Conservation (phyloP, 192 early-diverging fungal species). For the Paraglomus brasilianum region DNA sequence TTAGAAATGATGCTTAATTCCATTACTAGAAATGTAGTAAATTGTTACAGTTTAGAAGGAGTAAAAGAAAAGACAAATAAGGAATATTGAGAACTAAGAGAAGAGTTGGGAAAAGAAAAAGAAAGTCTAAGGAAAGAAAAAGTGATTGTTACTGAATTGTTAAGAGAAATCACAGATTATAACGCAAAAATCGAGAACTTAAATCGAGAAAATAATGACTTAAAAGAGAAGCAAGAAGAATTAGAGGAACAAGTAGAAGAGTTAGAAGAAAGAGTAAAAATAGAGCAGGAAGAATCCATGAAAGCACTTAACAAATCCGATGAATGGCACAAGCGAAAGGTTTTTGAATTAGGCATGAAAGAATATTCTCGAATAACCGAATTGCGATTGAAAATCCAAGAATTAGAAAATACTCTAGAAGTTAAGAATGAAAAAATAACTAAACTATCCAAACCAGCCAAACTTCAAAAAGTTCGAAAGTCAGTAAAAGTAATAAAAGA, state of each 20-base stretch:
- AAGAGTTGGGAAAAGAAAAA: no score
- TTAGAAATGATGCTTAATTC: no score
- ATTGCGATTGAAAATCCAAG: not conserved
- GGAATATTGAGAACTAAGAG: no score
- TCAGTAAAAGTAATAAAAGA: conserved; percentile 13
- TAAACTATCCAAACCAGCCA: conserved; percentile 10
- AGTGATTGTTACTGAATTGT: no score
- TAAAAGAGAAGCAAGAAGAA: not conserved
- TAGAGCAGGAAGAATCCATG: not conserved
- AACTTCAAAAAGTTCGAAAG: conserved; percentile 17
- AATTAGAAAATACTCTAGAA: conserved; percentile 8
- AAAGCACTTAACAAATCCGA: not conserved
- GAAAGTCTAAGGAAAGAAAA: no score
- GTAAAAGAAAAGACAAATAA: no score
- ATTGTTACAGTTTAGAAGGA: no score
- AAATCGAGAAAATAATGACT: not conserved
- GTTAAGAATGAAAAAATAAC: conserved; percentile 1
- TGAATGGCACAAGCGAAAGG: conserved; percentile 14
- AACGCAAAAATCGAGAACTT: no score
- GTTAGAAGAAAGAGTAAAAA: conserved; percentile 15
- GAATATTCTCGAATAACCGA: not conserved
- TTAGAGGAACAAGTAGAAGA: conserved; percentile 2
- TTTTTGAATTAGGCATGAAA: conserved; percentile 1
- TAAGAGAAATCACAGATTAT: no score
- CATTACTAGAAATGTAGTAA: no score